phyloP scores from a whole-genome alignment of 1,284 basidiomycete genomes.

The Apiotrichum domesticum region DNA sequence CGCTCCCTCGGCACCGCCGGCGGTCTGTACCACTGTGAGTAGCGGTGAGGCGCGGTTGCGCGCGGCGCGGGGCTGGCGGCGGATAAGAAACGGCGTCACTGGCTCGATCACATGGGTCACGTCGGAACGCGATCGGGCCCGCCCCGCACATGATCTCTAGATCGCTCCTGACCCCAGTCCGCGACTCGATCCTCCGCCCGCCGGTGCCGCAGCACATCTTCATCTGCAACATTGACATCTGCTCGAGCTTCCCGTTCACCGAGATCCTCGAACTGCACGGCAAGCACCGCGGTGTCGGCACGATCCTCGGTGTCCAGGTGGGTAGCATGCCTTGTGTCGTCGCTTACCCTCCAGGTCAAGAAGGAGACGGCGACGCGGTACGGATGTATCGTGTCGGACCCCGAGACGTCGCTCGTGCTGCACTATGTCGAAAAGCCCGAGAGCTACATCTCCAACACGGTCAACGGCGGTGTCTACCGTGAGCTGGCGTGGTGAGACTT shows the following conservation, averaged over 20 bases:
- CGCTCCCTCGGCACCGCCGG: conserved; percentile 51
- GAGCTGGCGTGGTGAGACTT: conserved; percentile 5
- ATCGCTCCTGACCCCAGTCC: conserved; percentile 35
- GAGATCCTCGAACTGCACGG: conserved; percentile 50
- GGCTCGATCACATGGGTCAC: no score
- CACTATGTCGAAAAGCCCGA: conserved; percentile 54
- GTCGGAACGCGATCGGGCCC: no score
- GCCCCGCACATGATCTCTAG: background rate
- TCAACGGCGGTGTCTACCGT: conserved; percentile 50
- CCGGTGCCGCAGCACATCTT: conserved; percentile 50
- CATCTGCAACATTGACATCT: conserved; percentile 53
- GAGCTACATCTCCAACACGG: conserved; percentile 50
- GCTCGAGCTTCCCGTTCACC: conserved; percentile 49
- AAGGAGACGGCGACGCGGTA: conserved; percentile 49
- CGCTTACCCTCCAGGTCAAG: conserved; percentile 34
- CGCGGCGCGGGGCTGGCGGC: background rate
- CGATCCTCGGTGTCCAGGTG: conserved; percentile 50
- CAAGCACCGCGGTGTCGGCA: conserved; percentile 51
- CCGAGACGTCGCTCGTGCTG: conserved; percentile 40
- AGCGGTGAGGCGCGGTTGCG: no score
- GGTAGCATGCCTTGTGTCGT: conserved; percentile 1
- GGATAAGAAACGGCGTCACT: background rate
- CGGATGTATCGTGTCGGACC: conserved; percentile 51
- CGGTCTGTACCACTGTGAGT: conserved; percentile 46
- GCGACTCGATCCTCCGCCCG: conserved; percentile 50